Percentiles rank a stretch among this genome's conserved stretches.
Evolutionary conservation across 495 filamentous ascomycete species (phyloP).

Genomic region (Penicillium canariense): DNA sequence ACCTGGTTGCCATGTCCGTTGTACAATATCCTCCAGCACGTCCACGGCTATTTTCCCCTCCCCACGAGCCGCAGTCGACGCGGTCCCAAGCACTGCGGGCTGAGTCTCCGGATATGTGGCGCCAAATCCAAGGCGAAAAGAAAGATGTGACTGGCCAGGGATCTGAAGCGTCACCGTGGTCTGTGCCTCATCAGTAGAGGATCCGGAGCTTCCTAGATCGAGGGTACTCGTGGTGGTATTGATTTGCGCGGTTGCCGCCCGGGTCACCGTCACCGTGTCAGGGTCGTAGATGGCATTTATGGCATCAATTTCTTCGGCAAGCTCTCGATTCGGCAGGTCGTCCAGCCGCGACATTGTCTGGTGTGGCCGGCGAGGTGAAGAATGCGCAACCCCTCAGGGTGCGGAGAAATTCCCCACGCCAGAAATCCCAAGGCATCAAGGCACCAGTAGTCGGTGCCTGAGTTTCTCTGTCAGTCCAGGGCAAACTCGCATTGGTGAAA

Average conservation of each 20-base stretch:
- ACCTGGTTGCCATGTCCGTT: conserved; percentile 64
- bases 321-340: conserved; percentile 52
- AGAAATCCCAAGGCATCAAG: conserved; percentile 15
- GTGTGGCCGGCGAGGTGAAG: conserved; percentile 7
- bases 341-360: conserved; percentile 28
- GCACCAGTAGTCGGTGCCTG: no score
- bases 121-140: conserved; percentile 66
- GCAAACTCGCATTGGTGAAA: no score
- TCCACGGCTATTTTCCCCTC: conserved; percentile 65
- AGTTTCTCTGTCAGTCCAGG: no score
- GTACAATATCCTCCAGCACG: conserved; percentile 63
- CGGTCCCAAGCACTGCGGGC: conserved; percentile 66
- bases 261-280: conserved; percentile 52
- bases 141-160: conserved; percentile 42
- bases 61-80: conserved; percentile 53
- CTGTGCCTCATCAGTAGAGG: conserved; percentile 18
- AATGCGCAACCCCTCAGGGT: conserved; percentile 5
- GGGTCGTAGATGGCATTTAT: conserved; percentile 92
- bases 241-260: conserved; percentile 36
- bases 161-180: conserved; percentile 43
- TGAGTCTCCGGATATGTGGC: conserved; percentile 67
- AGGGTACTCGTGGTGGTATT: conserved; percentile 43
- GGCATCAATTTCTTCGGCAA: conserved; percentile 79
- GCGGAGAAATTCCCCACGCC: conserved; percentile 22
- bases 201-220: conserved; percentile 28